Evolutionary conservation across 208 protist genomes (phyloP).

Genomic region (Leishmania tarentolae): DNA sequence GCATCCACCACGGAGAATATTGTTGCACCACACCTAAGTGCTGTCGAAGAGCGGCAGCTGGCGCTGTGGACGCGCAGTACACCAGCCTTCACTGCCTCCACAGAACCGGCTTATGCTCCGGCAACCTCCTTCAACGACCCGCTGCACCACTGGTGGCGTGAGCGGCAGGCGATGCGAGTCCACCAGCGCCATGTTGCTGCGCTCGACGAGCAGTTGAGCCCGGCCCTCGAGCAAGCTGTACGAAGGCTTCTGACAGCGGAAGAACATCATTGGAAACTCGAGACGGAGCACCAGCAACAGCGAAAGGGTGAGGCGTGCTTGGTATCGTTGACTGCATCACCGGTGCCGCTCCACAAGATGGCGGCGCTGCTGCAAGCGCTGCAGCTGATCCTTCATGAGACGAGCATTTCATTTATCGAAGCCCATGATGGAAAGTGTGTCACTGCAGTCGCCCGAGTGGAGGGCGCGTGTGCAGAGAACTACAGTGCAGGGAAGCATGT

Average conservation of each 20-base stretch:
- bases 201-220: constrained; percentile 38
- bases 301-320: constrained; percentile 11
- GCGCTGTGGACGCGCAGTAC: constrained; percentile 21
- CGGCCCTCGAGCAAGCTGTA: constrained; percentile 43
- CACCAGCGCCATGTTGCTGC: constrained; percentile 23
- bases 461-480: not conserved
- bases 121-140: constrained; percentile 4
- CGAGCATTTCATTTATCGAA: constrained; percentile 30
- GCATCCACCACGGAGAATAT: constrained; percentile 4
- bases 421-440: constrained; percentile 16
- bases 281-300: constrained; percentile 25
- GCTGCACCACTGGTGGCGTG: constrained; percentile 66
- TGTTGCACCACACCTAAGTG: constrained; percentile 5
- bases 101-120: not conserved
- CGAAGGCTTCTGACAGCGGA: constrained; percentile 51
- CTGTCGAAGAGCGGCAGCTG: constrained; percentile 16
- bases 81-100: not conserved
- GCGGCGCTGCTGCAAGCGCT: constrained; percentile 48
- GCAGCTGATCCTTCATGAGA: constrained; percentile 49
- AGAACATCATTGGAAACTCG: constrained; percentile 51
- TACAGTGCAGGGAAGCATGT: not conserved
- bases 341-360: constrained; percentile 46
- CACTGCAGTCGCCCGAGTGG: not conserved
- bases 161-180: constrained; percentile 45
- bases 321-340: constrained; percentile 14